Evolutionary conservation across 257 asterid genomes (phyloP), one percentile per base, ranked within the genome.

Genomic region (Oldenlandia corymbosa): DNA sequence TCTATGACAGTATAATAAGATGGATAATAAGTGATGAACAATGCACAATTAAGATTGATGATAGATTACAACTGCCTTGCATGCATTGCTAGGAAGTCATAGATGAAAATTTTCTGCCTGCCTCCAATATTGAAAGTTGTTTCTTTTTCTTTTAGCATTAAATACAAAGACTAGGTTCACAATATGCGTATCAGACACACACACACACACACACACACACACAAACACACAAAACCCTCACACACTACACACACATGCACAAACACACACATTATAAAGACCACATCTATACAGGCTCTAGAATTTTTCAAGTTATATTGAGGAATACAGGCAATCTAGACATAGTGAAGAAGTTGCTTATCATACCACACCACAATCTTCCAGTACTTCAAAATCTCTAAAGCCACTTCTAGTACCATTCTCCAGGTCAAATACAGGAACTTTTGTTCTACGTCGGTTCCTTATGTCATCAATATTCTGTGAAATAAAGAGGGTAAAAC

Each of bases 341-440:
- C 5, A 24, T 51, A 49, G 51, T 41, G 32, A 43, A 43, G 30
- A 56, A 55, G 27, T 51, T 51, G 41, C 13, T 9, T 49, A 27
- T 47, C 84, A 65, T 84, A 93, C 99, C 91, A 93, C 99, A 23
- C 95, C 99, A 77, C 99, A 93, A 74, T 93, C 99, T 80, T 93
- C 99, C 75, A 97, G 84, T 70, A 93, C 89, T 87, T 90, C 87
- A 60, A 89, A 83, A 65, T 89, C 97, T 80, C 82, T 87, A 78
- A 89, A 87, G 75, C 95, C 96, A 83, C 91, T 85, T 59, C 99
- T 90, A 57, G 85, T 81, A 59, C 94, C 95, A 66, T 79, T 85
- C 81, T 90, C 99, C 56, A 90, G 85, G 80, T 93, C 95, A 74
- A 89, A 90, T 61, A 90, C 66, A 21, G 99, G 99, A 69, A 87